Evolutionary conservation across 495 filamentous ascomycete species (phyloP), one percentile per base, ranked within the genome.

Genomic region (Aspergillus nanangensis): DNA sequence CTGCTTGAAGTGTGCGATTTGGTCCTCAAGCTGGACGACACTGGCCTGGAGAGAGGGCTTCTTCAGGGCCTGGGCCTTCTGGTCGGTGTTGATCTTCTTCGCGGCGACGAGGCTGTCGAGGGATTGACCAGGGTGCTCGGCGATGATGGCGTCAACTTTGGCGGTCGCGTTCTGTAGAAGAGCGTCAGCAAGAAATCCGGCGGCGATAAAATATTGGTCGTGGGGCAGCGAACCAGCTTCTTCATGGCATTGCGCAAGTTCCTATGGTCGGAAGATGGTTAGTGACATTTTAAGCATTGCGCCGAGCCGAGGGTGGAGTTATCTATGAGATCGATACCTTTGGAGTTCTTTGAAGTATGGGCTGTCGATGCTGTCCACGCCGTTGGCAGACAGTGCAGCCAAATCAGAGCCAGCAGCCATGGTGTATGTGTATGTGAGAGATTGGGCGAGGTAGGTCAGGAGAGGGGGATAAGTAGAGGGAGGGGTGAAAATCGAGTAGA

Each of bases 81-180:
- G 90, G 66, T 99, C 94, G 54, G 68, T 52, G 61, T 97, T 99
- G 75, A 99, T 91, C 63, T 92, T 87, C 69, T 86, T 87, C 42
- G 77, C 62, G 8, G 74, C 66, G 11, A 96, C 83, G 22, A 96
- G 80, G n/a, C 93, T 81, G 43, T 96, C 91, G 37, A 96, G 81
- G 2, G 80, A 77, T 63, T 83, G 83, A 55, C 65, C 79, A 22
- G 80, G 77, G 70, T 95, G 83, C 61, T 90, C 87, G 31, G 80
- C 82, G 58, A 95, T 66, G 45, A 94, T 80, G 36, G 75, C 53
- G 50, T 95, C 89, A 48, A 90, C 84, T 64, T 88, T 95, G 47
- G 81, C 71, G 47, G 83, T 83, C 46, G 84, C 81, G 56, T 82
- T 80, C 89, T 95, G 55, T 31, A 44, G 39, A 3, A 8, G 50